phyloP scores from a whole-genome alignment of 495 filamentous ascomycete species.

The Penicillium fimorum region DNA sequence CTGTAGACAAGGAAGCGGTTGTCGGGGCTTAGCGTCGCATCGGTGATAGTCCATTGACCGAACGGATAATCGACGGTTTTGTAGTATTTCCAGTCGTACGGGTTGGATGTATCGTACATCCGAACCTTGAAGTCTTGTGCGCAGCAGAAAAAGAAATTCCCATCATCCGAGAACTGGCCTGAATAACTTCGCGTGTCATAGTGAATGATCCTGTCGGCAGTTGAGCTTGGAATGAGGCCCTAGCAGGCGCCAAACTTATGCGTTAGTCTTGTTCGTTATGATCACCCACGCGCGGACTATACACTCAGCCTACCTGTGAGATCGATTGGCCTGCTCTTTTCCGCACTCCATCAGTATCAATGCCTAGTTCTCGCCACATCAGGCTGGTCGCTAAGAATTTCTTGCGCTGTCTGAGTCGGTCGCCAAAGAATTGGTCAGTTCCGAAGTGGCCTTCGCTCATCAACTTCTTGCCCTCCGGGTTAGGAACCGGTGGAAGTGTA shows the following conservation, averaged over 20 bases:
- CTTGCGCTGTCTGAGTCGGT: slow-evolving; percentile 53
- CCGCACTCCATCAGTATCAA: slow-evolving; percentile 51
- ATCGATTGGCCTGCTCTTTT: slow-evolving; percentile 61
- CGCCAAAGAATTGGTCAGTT: slow-evolving; percentile 51
- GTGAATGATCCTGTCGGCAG: slow-evolving; percentile 84
- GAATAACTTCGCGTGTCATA: slow-evolving; percentile 85
- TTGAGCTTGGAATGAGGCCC: slow-evolving; percentile 66
- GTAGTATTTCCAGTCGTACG: slow-evolving; percentile 93
- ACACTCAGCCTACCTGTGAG: slow-evolving; percentile 53
- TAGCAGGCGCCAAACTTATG: slow-evolving; percentile 18
- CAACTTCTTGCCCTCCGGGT: slow-evolving; percentile 67
- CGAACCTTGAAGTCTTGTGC: slow-evolving; percentile 90
- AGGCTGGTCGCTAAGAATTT: slow-evolving; percentile 62
- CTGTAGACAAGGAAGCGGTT: slow-evolving; percentile 88
- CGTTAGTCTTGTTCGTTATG: not conserved
- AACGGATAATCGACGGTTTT: slow-evolving; percentile 85
- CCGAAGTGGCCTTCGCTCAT: slow-evolving; percentile 83
- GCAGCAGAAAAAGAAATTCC: slow-evolving; percentile 96
- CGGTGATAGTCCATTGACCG: slow-evolving; percentile 94
- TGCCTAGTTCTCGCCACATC: slow-evolving; percentile 76
- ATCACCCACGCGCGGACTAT: not conserved
- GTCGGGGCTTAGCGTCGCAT: slow-evolving; percentile 88
- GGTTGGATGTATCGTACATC: slow-evolving; percentile 97
- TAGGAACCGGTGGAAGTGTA: slow-evolving; percentile 73
- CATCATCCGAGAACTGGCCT: slow-evolving; percentile 94